These are phyloP conservation scores for Diaporthe eres DNA, from an alignment of 2,329 filamentous ascomycete genomes.

Conservation along the genomic window DNA sequence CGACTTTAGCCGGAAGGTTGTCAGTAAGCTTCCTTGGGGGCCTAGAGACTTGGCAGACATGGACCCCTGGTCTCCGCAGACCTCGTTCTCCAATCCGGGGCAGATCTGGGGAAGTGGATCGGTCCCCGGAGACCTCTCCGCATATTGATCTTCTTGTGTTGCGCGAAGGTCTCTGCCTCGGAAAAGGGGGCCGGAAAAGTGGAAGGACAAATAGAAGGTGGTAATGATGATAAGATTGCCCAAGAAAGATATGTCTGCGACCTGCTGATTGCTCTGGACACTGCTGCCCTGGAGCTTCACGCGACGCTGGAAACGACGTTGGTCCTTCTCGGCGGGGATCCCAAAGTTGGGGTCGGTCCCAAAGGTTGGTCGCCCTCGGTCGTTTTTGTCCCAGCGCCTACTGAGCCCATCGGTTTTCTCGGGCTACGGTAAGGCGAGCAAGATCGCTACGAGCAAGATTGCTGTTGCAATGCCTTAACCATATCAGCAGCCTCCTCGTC, in stretches of 20 bases:
- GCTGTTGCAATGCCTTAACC: conserved; percentile 6
- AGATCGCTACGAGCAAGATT: not conserved
- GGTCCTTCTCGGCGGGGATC: not conserved
- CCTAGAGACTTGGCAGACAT: conserved; percentile 30
- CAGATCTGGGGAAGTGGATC: conserved; percentile 33
- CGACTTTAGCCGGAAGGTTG: conserved; percentile 31
- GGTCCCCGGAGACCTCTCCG: not conserved
- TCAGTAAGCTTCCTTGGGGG: conserved; percentile 16
- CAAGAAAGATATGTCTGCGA: not conserved
- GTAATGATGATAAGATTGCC: not conserved
- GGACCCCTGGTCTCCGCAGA: conserved; percentile 24
- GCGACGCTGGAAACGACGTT: not conserved
- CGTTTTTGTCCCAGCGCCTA: conserved; percentile 14
- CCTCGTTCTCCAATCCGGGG: conserved; percentile 27
- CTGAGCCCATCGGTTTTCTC: not conserved
- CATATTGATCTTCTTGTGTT: conserved; percentile 8
- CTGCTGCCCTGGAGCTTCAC: not conserved
- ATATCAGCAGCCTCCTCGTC: not conserved
- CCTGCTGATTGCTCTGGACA: not conserved
- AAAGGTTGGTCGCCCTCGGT: conserved; percentile 15
- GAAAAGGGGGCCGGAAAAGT: conserved; percentile 30
- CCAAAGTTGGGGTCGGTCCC: conserved; percentile 11
- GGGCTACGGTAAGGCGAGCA: conserved; percentile 20
- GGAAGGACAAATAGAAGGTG: conserved; percentile 22
- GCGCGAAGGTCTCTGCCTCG: not conserved